phyloP scores from a whole-genome alignment of 2,329 filamentous ascomycete genomes.

The Chaetomium sp. region DNA sequence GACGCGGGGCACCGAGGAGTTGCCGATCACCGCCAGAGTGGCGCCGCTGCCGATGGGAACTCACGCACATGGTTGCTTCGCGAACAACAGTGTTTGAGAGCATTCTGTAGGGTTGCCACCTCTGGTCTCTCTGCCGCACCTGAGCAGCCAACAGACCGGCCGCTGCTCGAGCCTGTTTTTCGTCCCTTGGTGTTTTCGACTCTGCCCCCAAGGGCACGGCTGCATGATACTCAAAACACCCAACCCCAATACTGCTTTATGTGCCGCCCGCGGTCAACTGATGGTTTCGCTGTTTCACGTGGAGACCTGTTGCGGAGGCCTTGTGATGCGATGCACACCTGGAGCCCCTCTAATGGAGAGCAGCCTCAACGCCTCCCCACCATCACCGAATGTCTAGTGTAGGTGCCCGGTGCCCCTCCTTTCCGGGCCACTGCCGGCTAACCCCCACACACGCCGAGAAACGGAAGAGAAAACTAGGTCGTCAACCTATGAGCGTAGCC shows the following conservation, averaged over 20 bases:
- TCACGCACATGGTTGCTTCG: neutral
- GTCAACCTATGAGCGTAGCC: neutral
- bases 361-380: neutral
- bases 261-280: conserved; percentile 21
- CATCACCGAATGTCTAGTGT: neutral
- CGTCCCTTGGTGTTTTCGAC: neutral
- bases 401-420: conserved; percentile 9
- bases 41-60: neutral
- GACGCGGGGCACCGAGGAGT: conserved; percentile 3
- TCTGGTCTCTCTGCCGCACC: neutral
- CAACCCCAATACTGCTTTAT: neutral
- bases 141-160: neutral
- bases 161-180: neutral
- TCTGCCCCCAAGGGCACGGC: conserved; percentile 3
- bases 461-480: neutral
- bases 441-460: conserved; percentile 18
- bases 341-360: conserved; percentile 3
- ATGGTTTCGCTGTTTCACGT: conserved; percentile 16
- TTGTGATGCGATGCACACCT: conserved; percentile 18
- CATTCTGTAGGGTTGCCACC: neutral
- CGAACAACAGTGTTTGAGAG: neutral
- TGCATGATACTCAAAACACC: neutral
- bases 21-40: conserved; percentile 10
- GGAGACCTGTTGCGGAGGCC: conserved; percentile 11
- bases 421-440: conserved; percentile 3